Conservation (phyloP, 1,284 basidiomycete species). For the Gomphus bonarii region DNA sequence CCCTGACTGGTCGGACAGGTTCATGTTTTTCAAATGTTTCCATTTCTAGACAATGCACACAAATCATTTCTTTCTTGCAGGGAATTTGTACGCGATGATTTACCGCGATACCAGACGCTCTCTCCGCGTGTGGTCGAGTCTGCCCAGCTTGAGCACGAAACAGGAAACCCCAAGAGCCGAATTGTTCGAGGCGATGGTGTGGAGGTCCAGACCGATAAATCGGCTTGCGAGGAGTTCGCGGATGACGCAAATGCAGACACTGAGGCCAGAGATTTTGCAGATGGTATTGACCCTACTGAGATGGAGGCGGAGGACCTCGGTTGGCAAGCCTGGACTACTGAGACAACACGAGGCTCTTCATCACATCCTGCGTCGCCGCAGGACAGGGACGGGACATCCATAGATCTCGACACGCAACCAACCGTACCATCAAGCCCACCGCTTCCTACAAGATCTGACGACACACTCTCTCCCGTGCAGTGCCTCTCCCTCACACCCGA, state of each 20-base stretch:
- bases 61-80: constrained; percentile 72
- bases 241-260: constrained; percentile 5
- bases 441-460: not conserved
- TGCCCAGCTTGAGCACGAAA: constrained; percentile 50
- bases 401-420: not conserved
- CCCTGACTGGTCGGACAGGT: constrained; percentile 34
- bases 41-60: constrained; percentile 65
- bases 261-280: not conserved
- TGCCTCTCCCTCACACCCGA: not conserved
- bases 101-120: constrained; percentile 38
- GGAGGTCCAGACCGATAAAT: not conserved
- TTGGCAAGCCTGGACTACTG: not conserved
- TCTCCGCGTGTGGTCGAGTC: constrained; percentile 39
- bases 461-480: not conserved
- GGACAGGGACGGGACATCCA: not conserved
- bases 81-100: constrained; percentile 56
- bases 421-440: not conserved
- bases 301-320: not conserved
- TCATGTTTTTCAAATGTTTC: constrained; percentile 86
- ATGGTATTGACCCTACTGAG: not conserved
- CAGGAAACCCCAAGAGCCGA: constrained; percentile 48
- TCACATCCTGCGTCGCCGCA: not conserved
- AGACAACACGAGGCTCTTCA: not conserved
- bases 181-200: constrained; percentile 59
- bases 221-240: constrained; percentile 1